Percentiles rank a stretch among this genome's conserved stretches.
Conservation (phyloP, 179 eudicot genomes). For the Corrigiola litoralis region DNA sequence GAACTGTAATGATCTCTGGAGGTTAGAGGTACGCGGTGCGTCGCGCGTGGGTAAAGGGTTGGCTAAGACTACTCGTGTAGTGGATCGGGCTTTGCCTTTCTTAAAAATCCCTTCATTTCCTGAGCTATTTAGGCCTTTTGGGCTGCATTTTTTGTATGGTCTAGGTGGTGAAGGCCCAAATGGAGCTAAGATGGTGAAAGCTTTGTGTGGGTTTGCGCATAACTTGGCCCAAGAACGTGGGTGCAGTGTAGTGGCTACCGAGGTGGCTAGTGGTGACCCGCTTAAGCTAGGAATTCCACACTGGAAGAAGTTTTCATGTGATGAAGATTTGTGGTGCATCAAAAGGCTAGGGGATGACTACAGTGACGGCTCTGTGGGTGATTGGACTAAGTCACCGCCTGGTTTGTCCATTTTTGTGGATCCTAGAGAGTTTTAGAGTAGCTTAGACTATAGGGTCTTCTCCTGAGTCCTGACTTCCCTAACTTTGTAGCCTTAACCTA, state of each 20-base stretch:
- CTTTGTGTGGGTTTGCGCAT: constrained; percentile 66
- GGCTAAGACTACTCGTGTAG: constrained; percentile 48
- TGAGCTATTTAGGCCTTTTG: constrained; percentile 75
- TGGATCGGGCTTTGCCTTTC: constrained; percentile 83
- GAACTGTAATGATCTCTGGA: constrained; percentile 69
- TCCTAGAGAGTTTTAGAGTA: constrained; percentile 68
- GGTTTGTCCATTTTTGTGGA: constrained; percentile 77
- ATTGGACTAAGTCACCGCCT: constrained; percentile 83
- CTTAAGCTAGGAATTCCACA: constrained; percentile 67
- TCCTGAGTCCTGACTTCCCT: background rate
- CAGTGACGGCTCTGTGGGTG: constrained; percentile 66
- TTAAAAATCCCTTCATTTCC: constrained; percentile 76
- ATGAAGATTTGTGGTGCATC: constrained; percentile 83
- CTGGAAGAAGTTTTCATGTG: constrained; percentile 77
- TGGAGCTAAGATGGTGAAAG: constrained; percentile 34
- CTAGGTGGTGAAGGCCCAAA: constrained; percentile 81
- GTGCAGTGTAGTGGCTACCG: constrained; percentile 82
- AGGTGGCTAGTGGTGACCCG: constrained; percentile 66
- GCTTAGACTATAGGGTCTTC: background rate
- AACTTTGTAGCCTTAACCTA: background rate
- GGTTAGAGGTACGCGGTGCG: constrained; percentile 75
- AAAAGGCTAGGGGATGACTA: constrained; percentile 73
- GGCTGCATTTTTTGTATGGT: constrained; percentile 86
- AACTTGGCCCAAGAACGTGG: constrained; percentile 66
- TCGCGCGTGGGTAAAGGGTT: constrained; percentile 52